These are phyloP conservation scores for Penicillium paneum DNA, from an alignment of 2,329 filamentous ascomycete genomes.

Conservation along the genomic window DNA sequence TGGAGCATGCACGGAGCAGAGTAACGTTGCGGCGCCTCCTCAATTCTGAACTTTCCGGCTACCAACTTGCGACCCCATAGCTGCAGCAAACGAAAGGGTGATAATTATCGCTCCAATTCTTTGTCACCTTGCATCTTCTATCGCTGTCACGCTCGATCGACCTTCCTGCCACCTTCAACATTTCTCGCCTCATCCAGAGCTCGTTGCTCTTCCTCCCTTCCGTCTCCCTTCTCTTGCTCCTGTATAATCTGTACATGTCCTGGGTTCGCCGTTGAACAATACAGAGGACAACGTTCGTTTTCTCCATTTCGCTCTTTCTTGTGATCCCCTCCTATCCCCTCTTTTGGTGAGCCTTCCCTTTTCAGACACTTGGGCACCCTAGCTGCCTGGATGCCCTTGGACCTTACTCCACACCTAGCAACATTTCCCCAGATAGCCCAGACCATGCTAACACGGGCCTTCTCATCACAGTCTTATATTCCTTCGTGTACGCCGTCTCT, in stretches of 20 bases:
- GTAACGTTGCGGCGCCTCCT: conserved; percentile 35
- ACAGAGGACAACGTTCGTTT: conserved; percentile 17
- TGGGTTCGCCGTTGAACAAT: conserved; percentile 21
- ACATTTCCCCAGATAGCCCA: not conserved
- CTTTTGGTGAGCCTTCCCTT: conserved; percentile 21
- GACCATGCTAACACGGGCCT: conserved; percentile 18
- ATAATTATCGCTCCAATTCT: conserved; percentile 28
- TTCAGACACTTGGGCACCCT: not conserved
- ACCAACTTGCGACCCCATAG: conserved; percentile 20
- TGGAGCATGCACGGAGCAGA: conserved; percentile 44
- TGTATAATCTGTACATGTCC: conserved; percentile 33
- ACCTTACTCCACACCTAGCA: not conserved
- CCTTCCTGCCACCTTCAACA: conserved; percentile 21
- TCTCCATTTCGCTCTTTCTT: conserved; percentile 17
- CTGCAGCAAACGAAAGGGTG: conserved; percentile 36
- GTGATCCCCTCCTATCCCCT: conserved; percentile 21
- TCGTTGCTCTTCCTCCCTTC: conserved; percentile 21
- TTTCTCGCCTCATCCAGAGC: conserved; percentile 25
- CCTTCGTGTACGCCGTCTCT: conserved; percentile 24
- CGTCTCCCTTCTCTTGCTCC: conserved; percentile 26
- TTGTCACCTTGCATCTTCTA: conserved; percentile 35
- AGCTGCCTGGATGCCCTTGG: not conserved
- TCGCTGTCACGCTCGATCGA: conserved; percentile 16
- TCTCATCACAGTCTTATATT: conserved; percentile 26
- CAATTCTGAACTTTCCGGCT: conserved; percentile 26